Percentiles rank a stretch among this genome's conserved stretches.
phyloP scores from a whole-genome alignment of 257 asterid species.

The Solanum tarijense region DNA sequence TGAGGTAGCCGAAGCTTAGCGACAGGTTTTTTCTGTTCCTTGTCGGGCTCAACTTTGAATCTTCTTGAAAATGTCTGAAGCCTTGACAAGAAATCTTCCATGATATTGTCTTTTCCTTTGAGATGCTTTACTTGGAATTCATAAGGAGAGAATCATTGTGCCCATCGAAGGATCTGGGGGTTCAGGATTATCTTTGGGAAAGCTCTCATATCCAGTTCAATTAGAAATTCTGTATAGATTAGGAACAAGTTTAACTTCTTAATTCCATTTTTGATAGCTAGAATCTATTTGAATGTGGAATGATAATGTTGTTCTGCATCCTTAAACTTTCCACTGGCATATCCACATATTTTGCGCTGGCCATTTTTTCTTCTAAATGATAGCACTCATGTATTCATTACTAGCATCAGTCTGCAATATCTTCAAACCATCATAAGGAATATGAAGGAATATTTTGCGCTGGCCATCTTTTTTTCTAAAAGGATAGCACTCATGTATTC shows the following conservation, averaged over 20 bases:
- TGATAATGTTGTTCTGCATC: neutral
- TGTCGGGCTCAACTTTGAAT: neutral
- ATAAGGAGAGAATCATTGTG: neutral
- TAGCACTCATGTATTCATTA: neutral
- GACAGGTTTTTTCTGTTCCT: neutral
- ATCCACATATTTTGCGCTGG: neutral
- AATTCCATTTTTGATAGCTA: neutral
- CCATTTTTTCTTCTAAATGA: neutral
- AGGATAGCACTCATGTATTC: neutral
- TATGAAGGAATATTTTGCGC: neutral
- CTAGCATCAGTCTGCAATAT: neutral
- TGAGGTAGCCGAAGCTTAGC: neutral
- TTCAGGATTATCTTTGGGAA: neutral
- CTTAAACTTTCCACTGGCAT: neutral
- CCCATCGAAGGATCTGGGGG: neutral
- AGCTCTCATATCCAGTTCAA: neutral
- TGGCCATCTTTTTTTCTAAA: neutral
- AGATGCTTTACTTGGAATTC: neutral
- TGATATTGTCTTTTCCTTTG: neutral
- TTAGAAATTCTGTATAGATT: neutral
- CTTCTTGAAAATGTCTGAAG: neutral
- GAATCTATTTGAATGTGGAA: neutral
- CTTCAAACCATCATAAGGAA: neutral
- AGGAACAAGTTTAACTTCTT: neutral
- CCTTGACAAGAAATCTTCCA: neutral